Evolutionary conservation across 495 filamentous ascomycete species (phyloP), one percentile per base, ranked within the genome.

Genomic region (Aspergillus diversus): DNA sequence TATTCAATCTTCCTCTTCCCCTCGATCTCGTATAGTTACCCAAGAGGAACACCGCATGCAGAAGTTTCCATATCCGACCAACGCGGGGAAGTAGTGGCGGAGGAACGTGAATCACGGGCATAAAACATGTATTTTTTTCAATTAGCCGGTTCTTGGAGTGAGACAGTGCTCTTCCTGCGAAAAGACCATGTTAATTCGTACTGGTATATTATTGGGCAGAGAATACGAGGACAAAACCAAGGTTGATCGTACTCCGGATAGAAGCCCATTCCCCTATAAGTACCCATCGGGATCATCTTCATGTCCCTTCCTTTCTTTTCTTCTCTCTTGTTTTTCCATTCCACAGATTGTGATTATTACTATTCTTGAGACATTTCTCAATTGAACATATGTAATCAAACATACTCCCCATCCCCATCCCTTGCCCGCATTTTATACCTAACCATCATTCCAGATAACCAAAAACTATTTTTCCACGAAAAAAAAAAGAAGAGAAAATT

Each of bases 181-280:
- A 8, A 39, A 39, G 7, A 4, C 1, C 17, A 21, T n/a, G 21
- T 50, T 50, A 9, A 21, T 5, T 50, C 27, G 9, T 27, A 50
- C 39, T 13, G 4, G 47, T n/a, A 27, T n/a, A 50, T 50, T 27
- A 50, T 50, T 50, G 46, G 46, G 46, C 7, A n/a, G 46, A 49
- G 46, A 49, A 50, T 50, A 50, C 47, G 47, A 49, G 46, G 17
- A 50, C 47, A 50, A 17, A 50, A 27, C 8, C 16, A 21, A 31
- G 6, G 16, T 21, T 6, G 6, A 9, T 17, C 47, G 27, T 31
- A 21, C 47, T 17, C 7, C 11, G n/a, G 4, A 11, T 43, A 43
- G 39, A 43, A 43, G 11, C 4, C 5, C n/a, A 8, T 43, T 43
- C 39, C 39, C 39, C 39, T 43, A 43, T 43, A 7, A 43, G n/a